These are phyloP conservation scores for Xylaria sp. DNA, from an alignment of 2,329 filamentous ascomycete genomes.

Conservation along the genomic window DNA sequence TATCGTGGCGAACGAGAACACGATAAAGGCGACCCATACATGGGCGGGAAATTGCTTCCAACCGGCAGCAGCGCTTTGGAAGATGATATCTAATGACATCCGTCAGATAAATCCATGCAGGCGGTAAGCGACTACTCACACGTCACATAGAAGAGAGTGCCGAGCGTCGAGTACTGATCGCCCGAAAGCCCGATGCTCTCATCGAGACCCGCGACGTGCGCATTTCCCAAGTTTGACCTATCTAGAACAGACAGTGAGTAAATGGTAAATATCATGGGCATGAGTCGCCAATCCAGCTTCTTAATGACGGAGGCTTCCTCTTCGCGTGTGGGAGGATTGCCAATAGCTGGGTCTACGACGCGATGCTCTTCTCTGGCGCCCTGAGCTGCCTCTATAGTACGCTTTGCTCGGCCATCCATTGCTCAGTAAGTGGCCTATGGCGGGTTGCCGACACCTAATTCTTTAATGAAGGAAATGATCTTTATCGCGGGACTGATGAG, in stretches of 20 bases:
- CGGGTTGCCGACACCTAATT: background rate
- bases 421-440: background rate
- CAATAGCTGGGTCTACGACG: background rate
- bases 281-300: conserved; percentile 31
- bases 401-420: conserved; percentile 6
- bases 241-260: conserved; percentile 44
- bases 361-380: background rate
- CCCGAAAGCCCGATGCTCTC: conserved; percentile 35
- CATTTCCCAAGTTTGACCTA: conserved; percentile 39
- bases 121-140: conserved; percentile 15
- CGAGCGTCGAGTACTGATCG: conserved; percentile 36
- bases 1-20: conserved; percentile 50
- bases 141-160: conserved; percentile 39
- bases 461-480: background rate
- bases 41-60: conserved; percentile 34
- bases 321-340: conserved; percentile 12
- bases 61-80: conserved; percentile 24
- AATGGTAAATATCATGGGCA: conserved; percentile 35
- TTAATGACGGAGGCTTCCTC: conserved; percentile 20
- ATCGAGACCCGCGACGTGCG: conserved; percentile 40
- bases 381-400: background rate
- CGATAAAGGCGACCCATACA: conserved; percentile 50
- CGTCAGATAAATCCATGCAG: background rate
- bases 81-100: conserved; percentile 22
- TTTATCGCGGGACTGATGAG: background rate